Base-by-base conservation (phyloP, 2,329 filamentous ascomycete species). In the Sporothrix schenckii region DNA sequence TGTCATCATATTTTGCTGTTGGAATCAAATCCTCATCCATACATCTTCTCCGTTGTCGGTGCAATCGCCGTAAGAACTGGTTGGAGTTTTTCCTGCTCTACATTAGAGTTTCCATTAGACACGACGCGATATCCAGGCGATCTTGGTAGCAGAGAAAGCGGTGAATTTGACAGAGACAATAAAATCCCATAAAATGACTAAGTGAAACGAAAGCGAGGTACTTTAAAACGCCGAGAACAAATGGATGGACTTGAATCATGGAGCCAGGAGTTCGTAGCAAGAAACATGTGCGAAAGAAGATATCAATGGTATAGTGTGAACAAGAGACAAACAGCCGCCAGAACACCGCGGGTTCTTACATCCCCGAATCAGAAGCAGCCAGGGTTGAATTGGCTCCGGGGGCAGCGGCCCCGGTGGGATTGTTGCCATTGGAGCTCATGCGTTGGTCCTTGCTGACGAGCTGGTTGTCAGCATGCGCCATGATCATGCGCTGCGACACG, bases 401-500 rank as follows among this genome's bases (percentile, higher is more conserved):
- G 41, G 39, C 47, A 10, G 21, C 39, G 13, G 39, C 39, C 27
- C 27, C 27, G 21, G 52, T 49, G 16, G 61, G 14, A 11, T 49
- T 27, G 16, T 6, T 19, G 24, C 47, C 63, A 39, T n/a, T 21
- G 5, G 24, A 16, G 27, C 44, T 30, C 24, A 19, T 10, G 11
- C 73, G 71, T 70, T 73, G 70, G 39, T 74, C 73, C 47, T 70
- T 72, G 69, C 71, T 71, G 1, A 72, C 9, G 2, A 75, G 71
- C 3, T 16, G 19, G 14, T 10, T 50, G 69, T 75, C 72, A 7
- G 72, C 70, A 19, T 74, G 69, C n/a, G 69, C 69, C 66, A 73
- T 66, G 21, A 75, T 73, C 72, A 75, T 74, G n/a, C 70, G 69
- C 41, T 66, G 53, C 4, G 74, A 75, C 16, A 75, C 73, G 24